A percentile compares a stretch with the other conserved stretches of the same genome.
phyloP scores from a whole-genome alignment of 1,284 basidiomycete genomes.

The Polyporus tsugae region DNA sequence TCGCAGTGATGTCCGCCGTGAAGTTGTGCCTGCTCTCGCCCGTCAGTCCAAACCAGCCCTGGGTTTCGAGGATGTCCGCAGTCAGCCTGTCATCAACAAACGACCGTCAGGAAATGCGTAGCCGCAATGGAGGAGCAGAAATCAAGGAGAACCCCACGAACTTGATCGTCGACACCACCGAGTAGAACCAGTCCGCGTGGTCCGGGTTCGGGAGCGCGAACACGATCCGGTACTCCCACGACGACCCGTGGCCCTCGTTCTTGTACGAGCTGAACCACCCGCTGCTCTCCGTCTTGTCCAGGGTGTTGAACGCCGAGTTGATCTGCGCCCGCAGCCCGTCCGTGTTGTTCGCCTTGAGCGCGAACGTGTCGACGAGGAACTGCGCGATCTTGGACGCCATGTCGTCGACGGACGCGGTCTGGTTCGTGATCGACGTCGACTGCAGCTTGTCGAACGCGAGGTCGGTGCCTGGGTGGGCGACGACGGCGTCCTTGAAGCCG shows the following conservation, averaged over 20 bases:
- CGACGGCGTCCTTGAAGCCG: conserved; percentile 4
- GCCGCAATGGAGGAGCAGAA: not conserved
- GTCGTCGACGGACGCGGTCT: not conserved
- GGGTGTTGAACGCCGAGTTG: conserved; percentile 4
- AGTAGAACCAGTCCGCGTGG: conserved; percentile 2
- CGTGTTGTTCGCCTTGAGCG: not conserved
- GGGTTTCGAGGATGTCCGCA: not conserved
- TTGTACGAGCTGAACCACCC: conserved; percentile 1
- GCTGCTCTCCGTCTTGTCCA: not conserved
- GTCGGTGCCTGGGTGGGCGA: not conserved
- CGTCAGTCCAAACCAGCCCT: not conserved
- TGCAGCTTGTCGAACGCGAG: conserved; percentile 4
- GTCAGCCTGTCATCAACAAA: not conserved
- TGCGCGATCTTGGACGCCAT: not conserved
- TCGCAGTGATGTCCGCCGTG: not conserved
- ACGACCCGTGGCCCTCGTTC: not conserved
- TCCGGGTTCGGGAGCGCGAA: not conserved
- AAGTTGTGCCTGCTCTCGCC: conserved; percentile 2
- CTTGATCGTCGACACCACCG: not conserved
- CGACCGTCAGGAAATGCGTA: not conserved
- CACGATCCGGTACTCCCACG: conserved; percentile 1
- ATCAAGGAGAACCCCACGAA: not conserved
- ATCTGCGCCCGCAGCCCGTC: not conserved
- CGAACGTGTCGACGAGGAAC: conserved; percentile 3
- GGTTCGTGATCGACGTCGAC: not conserved